A percentile compares a stretch with the other conserved stretches of the same genome.
Conservation (phyloP, 441 rosid genomes). For the Jatropha multifida region DNA sequence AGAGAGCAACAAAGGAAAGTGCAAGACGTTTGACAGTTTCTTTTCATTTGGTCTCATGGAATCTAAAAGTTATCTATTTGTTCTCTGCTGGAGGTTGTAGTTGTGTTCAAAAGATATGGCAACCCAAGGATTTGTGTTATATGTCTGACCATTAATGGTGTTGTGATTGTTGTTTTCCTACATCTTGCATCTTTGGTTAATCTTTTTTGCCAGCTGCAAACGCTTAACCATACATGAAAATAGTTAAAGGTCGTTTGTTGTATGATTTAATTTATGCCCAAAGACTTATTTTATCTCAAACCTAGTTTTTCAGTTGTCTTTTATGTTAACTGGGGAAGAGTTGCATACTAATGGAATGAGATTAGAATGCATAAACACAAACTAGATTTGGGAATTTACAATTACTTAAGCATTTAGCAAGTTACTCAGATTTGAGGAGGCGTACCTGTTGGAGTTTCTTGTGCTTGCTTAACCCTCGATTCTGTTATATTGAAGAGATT, state of each 20-base stretch:
- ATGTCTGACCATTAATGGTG: not conserved
- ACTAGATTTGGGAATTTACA: no score
- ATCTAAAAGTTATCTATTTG: conserved; percentile 15
- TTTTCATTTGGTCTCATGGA: conserved; percentile 10
- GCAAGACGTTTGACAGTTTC: not conserved
- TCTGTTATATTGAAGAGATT: no score
- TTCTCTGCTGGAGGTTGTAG: conserved; percentile 12
- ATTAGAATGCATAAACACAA: no score
- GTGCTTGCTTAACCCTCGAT: no score
- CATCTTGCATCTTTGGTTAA: not conserved
- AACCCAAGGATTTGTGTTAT: conserved; percentile 15
- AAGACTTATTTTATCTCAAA: no score
- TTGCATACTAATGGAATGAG: no score
- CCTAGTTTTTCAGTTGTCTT: no score
- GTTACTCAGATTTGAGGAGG: no score
- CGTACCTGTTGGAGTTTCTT: no score
- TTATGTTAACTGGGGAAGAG: no score
- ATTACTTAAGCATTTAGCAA: no score
- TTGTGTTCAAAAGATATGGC: conserved; percentile 22
- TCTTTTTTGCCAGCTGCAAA: conserved; percentile 3
- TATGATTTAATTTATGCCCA: not conserved
- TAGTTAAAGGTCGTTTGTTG: conserved; percentile 1
- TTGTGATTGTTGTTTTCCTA: not conserved
- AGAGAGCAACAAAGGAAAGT: not conserved
- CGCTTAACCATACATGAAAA: conserved; percentile 3